Percentiles rank a stretch among this genome's conserved stretches.
Evolutionary conservation across 2,329 filamentous ascomycete species (phyloP).

Genomic region (Colletotrichum brevisporum): DNA sequence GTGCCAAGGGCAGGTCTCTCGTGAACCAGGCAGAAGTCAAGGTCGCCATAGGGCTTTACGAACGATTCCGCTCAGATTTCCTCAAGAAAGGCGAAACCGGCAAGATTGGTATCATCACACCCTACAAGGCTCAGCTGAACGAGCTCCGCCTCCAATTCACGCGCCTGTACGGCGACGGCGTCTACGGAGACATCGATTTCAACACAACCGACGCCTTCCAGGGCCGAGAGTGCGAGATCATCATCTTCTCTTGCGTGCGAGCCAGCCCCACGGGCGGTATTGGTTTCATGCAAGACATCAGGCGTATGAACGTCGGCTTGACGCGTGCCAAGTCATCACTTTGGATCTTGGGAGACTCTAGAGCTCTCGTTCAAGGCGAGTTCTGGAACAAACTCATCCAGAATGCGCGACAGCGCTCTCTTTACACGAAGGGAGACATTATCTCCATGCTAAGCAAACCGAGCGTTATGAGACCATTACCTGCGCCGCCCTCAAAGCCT

Average conservation of each 20-base stretch:
- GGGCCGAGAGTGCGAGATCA: conserved; percentile 95
- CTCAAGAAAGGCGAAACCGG: conserved; percentile 73
- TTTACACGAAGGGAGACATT: conserved; percentile 80
- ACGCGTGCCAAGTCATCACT: conserved; percentile 97
- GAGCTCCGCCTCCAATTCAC: conserved; percentile 84
- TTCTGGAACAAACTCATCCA: conserved; percentile 92
- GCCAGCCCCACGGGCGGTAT: conserved; percentile 94
- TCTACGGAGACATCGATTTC: conserved; percentile 89
- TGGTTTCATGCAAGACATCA: conserved; percentile 97
- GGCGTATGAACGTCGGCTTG: conserved; percentile 98
- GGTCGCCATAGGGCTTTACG: conserved; percentile 87
- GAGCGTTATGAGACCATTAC: conserved; percentile 46
- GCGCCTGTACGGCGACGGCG: conserved; percentile 78
- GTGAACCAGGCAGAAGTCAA: conserved; percentile 91
- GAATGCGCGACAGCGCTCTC: conserved; percentile 80
- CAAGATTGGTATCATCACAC: conserved; percentile 97
- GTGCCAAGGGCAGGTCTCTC: conserved; percentile 88
- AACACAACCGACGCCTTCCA: conserved; percentile 99
- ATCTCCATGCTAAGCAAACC: conserved; percentile 63
- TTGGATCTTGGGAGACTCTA: conserved; percentile 95
- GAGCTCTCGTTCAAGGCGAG: conserved; percentile 86
- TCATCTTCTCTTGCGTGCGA: conserved; percentile 98
- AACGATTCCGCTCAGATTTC: conserved; percentile 83
- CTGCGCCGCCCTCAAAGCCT: conserved; percentile 45
- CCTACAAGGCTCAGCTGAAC: conserved; percentile 93